Conservation (phyloP, 805 yeast genomes). For the Peterozyma xylosa region DNA sequence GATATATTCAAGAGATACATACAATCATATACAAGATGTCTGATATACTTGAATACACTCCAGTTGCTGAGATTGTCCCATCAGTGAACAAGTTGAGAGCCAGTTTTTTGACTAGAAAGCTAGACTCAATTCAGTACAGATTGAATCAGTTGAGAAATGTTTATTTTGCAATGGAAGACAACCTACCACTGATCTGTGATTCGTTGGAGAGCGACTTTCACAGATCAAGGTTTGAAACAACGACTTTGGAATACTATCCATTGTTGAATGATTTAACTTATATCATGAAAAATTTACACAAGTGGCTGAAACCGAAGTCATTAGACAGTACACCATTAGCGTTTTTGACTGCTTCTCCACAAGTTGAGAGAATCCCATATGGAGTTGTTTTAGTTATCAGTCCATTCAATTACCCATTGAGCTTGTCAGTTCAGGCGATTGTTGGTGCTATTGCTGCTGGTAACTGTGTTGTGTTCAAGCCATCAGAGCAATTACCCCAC, state of each 20-base stretch:
- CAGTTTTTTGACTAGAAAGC: conserved; percentile 36
- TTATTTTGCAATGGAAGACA: conserved; percentile 55
- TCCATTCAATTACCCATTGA: conserved; percentile 78
- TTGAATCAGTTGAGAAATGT: conserved; percentile 58
- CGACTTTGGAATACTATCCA: conserved; percentile 46
- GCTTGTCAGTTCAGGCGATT: conserved; percentile 56
- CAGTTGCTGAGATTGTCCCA: conserved; percentile 37
- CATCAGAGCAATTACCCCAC: conserved; percentile 64
- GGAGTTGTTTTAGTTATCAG: conserved; percentile 71
- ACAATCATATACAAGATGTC: too few relatives aligned
- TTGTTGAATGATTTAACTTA: conserved; percentile 47
- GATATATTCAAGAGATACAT: too few relatives aligned
- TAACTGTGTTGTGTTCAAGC: conserved; percentile 70
- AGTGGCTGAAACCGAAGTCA: conserved; percentile 51
- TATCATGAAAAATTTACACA: conserved; percentile 49
- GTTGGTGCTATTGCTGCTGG: conserved; percentile 84
- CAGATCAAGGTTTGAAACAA: conserved; percentile 57
- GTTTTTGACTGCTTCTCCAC: conserved; percentile 15
- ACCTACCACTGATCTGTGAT: conserved; percentile 41
- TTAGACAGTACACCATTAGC: conserved; percentile 28
- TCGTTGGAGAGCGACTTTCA: conserved; percentile 65
- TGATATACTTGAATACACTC: conserved; percentile 29
- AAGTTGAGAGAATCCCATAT: conserved; percentile 32
- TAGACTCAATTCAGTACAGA: conserved; percentile 47
- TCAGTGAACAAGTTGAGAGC: conserved; percentile 34